Evolutionary conservation across 306 rosid species (phyloP).

Genomic region (Alnus glutinosa): DNA sequence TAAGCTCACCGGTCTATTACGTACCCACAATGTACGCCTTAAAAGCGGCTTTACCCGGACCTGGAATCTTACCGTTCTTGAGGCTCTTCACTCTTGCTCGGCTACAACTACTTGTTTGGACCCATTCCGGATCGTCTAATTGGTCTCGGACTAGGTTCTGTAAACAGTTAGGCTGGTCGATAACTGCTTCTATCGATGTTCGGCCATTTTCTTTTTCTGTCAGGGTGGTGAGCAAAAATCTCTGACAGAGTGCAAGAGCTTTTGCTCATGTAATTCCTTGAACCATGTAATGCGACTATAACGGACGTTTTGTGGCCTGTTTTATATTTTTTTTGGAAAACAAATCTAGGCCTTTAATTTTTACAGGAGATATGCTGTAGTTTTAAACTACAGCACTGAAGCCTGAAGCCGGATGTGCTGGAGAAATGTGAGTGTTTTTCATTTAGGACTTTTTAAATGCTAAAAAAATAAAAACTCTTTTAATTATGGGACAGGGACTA

Average conservation of each 20-base stretch:
- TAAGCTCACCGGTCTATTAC: constrained; percentile 58
- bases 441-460: no score
- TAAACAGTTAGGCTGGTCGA: constrained; percentile 56
- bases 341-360: no score
- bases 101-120: constrained; percentile 73
- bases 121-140: constrained; percentile 60
- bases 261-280: constrained; percentile 51
- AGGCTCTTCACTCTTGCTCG: constrained; percentile 71
- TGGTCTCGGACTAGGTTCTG: constrained; percentile 57
- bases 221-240: constrained; percentile 77
- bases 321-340: no score
- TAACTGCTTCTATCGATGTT: constrained; percentile 74
- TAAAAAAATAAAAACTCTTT: no score
- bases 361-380: no score
- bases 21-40: constrained; percentile 75
- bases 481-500: no score
- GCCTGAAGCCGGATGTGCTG: no score
- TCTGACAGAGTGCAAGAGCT: constrained; percentile 37
- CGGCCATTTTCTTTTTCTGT: constrained; percentile 66
- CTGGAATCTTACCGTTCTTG: constrained; percentile 49
- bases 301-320: no score
- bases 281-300: neutral
- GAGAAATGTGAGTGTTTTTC: no score
- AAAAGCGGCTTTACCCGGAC: constrained; percentile 49
- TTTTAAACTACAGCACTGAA: no score